Evolutionary conservation across 768 basidiomycete genomes (phyloP).

Genomic region (Panaeolus cyanescens): DNA sequence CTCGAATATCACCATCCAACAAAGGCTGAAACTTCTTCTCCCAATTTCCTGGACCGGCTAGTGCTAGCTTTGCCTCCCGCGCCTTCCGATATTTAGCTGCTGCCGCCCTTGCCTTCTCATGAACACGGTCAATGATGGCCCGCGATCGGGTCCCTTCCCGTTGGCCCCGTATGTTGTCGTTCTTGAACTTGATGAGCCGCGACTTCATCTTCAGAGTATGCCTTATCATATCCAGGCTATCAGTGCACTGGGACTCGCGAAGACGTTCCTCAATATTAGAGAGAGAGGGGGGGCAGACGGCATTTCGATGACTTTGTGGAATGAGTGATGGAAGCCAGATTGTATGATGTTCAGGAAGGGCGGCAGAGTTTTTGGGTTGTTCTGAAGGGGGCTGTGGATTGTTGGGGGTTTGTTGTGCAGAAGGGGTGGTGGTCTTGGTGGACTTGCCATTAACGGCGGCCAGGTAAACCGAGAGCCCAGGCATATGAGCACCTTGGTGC

Average conservation of each 20-base stretch:
- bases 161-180: slow-evolving; percentile 8
- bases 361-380: neutral
- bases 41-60: slow-evolving; percentile 7
- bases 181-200: slow-evolving; percentile 6
- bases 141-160: neutral
- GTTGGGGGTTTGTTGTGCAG: too few relatives aligned
- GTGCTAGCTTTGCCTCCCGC: slow-evolving; percentile 7
- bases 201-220: slow-evolving; percentile 10
- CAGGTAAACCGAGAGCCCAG: too few relatives aligned
- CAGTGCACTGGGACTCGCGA: slow-evolving; percentile 6
- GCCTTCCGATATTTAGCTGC: slow-evolving; percentile 12
- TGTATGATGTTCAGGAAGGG: neutral
- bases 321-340: slow-evolving; percentile 15
- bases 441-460: too few relatives aligned
- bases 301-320: neutral
- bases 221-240: slow-evolving; percentile 6
- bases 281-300: neutral
- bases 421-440: too few relatives aligned
- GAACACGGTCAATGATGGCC: slow-evolving; percentile 9
- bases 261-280: slow-evolving; percentile 8
- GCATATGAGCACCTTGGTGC: too few relatives aligned
- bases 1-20: neutral
- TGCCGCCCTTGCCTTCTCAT: slow-evolving; percentile 1
- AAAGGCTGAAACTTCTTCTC: slow-evolving; percentile 6
- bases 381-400: too few relatives aligned